phyloP scores from a whole-genome alignment of 2,329 filamentous ascomycete species.

The Cercospora sp. region DNA sequence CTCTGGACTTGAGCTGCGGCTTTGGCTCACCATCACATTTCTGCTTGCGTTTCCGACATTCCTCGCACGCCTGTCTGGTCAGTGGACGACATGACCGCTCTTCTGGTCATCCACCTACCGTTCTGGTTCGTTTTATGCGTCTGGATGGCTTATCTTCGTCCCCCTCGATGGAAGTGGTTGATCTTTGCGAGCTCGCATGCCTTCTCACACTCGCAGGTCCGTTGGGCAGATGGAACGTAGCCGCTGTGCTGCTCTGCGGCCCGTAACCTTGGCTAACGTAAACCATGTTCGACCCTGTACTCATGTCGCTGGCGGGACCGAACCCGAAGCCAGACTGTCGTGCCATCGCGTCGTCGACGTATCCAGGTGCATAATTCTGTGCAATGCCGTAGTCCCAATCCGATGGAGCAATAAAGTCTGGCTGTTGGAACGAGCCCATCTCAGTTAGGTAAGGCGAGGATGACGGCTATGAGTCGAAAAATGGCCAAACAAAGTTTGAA shows the following conservation, averaged over 20 bases:
- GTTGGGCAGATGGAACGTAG: slow-evolving; percentile 13
- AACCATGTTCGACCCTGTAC: neutral
- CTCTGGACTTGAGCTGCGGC: neutral
- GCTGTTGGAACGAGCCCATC: slow-evolving; percentile 14
- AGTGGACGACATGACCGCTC: neutral
- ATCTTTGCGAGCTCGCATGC: slow-evolving; percentile 7
- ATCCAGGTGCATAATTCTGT: slow-evolving; percentile 9
- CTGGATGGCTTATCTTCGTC: slow-evolving; percentile 16
- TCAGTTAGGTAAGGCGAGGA: neutral
- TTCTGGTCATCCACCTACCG: slow-evolving; percentile 8
- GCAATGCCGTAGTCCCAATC: slow-evolving; percentile 7
- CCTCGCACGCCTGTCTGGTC: slow-evolving; percentile 49
- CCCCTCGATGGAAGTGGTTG: neutral
- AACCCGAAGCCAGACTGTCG: slow-evolving; percentile 3
- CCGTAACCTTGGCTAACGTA: slow-evolving; percentile 11
- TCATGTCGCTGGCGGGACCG: slow-evolving; percentile 4
- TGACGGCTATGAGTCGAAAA: slow-evolving; percentile 4
- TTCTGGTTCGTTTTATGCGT: slow-evolving; percentile 23
- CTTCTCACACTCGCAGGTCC: slow-evolving; percentile 13
- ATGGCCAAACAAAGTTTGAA: slow-evolving; percentile 9
- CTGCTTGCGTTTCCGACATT: slow-evolving; percentile 94
- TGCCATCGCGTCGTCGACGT: neutral
- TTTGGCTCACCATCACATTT: slow-evolving; percentile 75
- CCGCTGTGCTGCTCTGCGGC: slow-evolving; percentile 2
- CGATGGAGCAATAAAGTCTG: slow-evolving; percentile 5